Evolutionary conservation across 495 filamentous ascomycete genomes (phyloP), one percentile per base, ranked within the genome.

Genomic region (Penicillium flavigenum): DNA sequence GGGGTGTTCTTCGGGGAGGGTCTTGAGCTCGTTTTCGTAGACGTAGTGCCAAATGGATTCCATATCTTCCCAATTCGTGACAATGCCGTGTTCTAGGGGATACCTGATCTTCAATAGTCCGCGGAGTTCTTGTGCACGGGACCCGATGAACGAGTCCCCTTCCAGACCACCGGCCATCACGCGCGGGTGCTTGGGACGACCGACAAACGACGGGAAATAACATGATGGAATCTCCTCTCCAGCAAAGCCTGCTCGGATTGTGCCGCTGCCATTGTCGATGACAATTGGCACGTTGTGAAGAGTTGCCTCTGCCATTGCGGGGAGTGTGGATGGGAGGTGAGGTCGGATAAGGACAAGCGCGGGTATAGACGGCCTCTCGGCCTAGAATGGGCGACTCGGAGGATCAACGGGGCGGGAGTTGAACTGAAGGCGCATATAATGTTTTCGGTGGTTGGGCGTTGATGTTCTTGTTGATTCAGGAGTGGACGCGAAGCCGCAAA

Each of bases 41-140:
- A 90, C 87, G 66, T 87, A 86, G 71, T 91, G 88, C 94, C 94
- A 99, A 74, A 99, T 99, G 72, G 90, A 88, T 78, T 98, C 94
- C 94, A 99, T 99, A 68, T 99, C 94, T 65, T 98, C 94, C 94
- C 94, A 99, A 74, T 99, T 92, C 58, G 94, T 99, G 46, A 99
- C 94, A 61, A 98, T 94, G 66, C 94, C 94, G 72, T 99, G 94
- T 72, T 97, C 95, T 54, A 99, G 80, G 42, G 94, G 94, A 67
- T 98, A 98, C 49, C 85, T 83, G 65, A 99, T 92, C 78, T 97
- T 98, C 63, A 99, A 79, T 58, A 99, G 79, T 16, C 94, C 94
- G 69, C 94, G 85, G 65, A 96, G 81, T 63, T 97, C 92, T 66
- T 96, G 91, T 51, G 92, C 92, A 67, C 90, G 86, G 61, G 90